Base-by-base conservation (phyloP, 805 yeast genomes). In the Metschnikowia kunwiensis region DNA sequence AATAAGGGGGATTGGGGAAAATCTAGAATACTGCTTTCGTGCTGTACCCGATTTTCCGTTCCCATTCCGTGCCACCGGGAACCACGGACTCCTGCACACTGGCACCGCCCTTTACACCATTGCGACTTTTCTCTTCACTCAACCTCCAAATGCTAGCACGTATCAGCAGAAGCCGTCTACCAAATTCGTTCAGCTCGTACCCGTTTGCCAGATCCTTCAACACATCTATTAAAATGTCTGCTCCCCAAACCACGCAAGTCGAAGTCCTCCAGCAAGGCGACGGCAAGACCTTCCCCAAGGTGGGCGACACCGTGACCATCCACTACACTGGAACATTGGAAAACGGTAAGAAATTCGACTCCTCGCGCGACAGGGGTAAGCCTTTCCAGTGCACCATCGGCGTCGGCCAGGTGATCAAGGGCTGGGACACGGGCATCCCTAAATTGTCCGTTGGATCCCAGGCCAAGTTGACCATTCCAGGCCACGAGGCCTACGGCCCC, bases 401-500 rank as follows among this genome's bases (percentile, higher is more conserved):
- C 64, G 95, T 86, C 50, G 96, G 97, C 49, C 95, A 84, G 70
- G 97, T 91, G 51, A 91, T 91, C 70, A 79, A 80, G 60, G 97
- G 97, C 50, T 91, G 97, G 97, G 97, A 89, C 58, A 85, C 79
- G 57, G 95, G 89, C 45, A 86, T 88, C 61, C 96, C 97, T 38
- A 80, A 88, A 67, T 74, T 91, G 61, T 83, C 95, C 36, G 76
- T 88, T 34, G 97, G 97, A 55, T 87, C 93, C 69, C 85, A 83
- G 74, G 96, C 97, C 34, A 76, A 83, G 60, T 74, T 91, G 59
- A 87, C 94, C 54, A 87, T 91, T 55, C 94, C 96, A 55, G 95
- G 96, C 49, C 78, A 80, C 55, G 83, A 86, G 70, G 97, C 94
- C 51, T 91, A 91, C 68, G 97, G 97, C 46, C 75, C 77, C 49